A percentile compares a stretch with the other conserved stretches of the same genome.
phyloP scores from a whole-genome alignment of 352 stramenopile genomes.

The Thalassiosira allenii region DNA sequence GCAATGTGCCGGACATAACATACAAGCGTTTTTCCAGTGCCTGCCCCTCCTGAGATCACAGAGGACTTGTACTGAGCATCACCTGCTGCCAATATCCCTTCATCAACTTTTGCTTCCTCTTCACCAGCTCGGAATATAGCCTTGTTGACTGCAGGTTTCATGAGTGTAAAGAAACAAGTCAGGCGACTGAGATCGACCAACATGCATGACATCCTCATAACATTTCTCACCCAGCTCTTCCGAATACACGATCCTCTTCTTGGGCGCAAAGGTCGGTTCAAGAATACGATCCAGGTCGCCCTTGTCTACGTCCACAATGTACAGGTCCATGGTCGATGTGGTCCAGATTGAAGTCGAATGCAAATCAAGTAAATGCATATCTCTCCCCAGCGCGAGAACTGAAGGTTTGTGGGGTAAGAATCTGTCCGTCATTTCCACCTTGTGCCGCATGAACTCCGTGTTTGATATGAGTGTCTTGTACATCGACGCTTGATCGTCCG shows the following conservation, averaged over 20 bases:
- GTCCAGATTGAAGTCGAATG: slow-evolving; percentile 47
- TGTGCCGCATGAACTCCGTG: slow-evolving; percentile 44
- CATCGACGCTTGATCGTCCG: slow-evolving; percentile 22
- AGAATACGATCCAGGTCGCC: slow-evolving; percentile 40
- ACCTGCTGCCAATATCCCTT: slow-evolving; percentile 24
- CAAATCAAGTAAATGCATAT: slow-evolving; percentile 51
- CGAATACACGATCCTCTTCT: slow-evolving; percentile 38
- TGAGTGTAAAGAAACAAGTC: too few relatives aligned
- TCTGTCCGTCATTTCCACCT: slow-evolving; percentile 32
- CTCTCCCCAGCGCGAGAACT: slow-evolving; percentile 36
- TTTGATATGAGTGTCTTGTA: slow-evolving; percentile 47
- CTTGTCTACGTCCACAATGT: slow-evolving; percentile 37
- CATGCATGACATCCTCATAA: too few relatives aligned
- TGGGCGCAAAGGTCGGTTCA: slow-evolving; percentile 3
- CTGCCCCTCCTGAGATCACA: slow-evolving; percentile 24
- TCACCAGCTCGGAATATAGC: slow-evolving; percentile 32
- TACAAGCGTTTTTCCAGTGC: slow-evolving; percentile 24
- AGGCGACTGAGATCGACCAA: too few relatives aligned
- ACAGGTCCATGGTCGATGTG: slow-evolving; percentile 39
- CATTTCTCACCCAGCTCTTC: too few relatives aligned
- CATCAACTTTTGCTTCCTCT: slow-evolving; percentile 20
- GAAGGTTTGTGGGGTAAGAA: slow-evolving; percentile 24
- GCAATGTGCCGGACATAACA: too few relatives aligned
- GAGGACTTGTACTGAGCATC: slow-evolving; percentile 11
- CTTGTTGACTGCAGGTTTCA: too few relatives aligned